phyloP scores from a whole-genome alignment of 148 eudicot genomes.

The Chenopodium berlandieri region DNA sequence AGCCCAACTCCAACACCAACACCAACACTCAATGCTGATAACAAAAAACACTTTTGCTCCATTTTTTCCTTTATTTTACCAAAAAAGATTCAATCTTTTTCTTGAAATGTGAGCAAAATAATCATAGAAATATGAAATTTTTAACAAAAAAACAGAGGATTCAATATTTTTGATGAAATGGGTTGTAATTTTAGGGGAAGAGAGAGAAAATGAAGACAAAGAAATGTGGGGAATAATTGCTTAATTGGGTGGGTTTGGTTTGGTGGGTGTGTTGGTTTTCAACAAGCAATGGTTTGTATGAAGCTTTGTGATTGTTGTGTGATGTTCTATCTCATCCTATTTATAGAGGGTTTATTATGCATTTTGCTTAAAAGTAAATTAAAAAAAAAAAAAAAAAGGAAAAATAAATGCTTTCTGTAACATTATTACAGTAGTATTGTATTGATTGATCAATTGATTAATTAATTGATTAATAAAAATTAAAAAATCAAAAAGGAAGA shows the following conservation, averaged over 20 bases:
- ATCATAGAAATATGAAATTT: background rate
- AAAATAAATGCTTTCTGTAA: background rate
- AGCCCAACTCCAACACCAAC: constrained; percentile 88
- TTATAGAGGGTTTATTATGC: constrained; percentile 26
- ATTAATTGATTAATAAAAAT: background rate
- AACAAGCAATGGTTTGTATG: background rate
- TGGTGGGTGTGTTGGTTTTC: background rate
- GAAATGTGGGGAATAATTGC: constrained; percentile 5
- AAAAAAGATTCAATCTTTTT: constrained; percentile 39
- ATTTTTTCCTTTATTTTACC: constrained; percentile 45
- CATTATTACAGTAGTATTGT: too few relatives aligned
- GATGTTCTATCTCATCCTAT: constrained; percentile 21
- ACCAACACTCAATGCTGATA: constrained; percentile 87
- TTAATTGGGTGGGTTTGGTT: constrained; percentile 1
- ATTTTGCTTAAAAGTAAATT: constrained; percentile 11
- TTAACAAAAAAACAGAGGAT: background rate
- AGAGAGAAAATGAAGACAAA: constrained; percentile 7
- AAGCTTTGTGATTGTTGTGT: constrained; percentile 15
- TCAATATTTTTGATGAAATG: background rate
- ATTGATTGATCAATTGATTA: constrained; percentile 5
- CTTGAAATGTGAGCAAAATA: background rate
- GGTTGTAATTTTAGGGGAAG: background rate
- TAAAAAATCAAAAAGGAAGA: background rate
- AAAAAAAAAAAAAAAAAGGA: background rate
- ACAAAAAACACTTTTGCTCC: constrained; percentile 71